Conservation (phyloP, 1,284 basidiomycete species). For the Megacollybia platyphylla region DNA sequence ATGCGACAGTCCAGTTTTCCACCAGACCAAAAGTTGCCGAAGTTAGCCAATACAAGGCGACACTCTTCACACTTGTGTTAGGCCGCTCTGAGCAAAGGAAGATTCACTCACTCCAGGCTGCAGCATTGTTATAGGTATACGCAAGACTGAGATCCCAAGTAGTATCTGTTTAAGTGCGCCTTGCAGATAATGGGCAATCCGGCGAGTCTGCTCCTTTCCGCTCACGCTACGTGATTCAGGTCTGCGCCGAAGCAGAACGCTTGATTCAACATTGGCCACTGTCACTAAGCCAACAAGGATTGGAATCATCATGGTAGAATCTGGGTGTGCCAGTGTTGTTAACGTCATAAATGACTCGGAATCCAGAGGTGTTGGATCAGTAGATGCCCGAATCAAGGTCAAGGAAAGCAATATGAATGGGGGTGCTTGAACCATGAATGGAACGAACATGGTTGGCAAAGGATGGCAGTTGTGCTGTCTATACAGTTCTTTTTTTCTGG, state of each 20-base stretch:
- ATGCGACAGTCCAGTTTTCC: slow-evolving; percentile 70
- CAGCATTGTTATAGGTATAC: slow-evolving; percentile 67
- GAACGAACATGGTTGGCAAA: slow-evolving; percentile 44
- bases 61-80: slow-evolving; percentile 32
- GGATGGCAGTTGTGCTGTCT: slow-evolving; percentile 46
- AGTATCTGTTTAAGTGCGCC: slow-evolving; percentile 41
- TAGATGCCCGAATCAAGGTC: slow-evolving; percentile 42
- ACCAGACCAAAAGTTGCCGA: slow-evolving; percentile 71
- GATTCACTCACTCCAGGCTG: slow-evolving; percentile 58
- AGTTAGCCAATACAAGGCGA: slow-evolving; percentile 76
- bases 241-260: slow-evolving; percentile 46
- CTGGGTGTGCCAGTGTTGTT: slow-evolving; percentile 55
- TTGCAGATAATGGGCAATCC: slow-evolving; percentile 14
- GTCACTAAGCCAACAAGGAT: slow-evolving; percentile 62
- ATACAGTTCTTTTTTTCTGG: slow-evolving; percentile 46
- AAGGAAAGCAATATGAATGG: slow-evolving; percentile 58
- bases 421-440: slow-evolving; percentile 58
- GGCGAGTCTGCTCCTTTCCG: slow-evolving; percentile 31
- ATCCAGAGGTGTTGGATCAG: slow-evolving; percentile 48
- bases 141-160: slow-evolving; percentile 49
- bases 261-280: slow-evolving; percentile 67
- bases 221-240: slow-evolving; percentile 31
- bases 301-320: slow-evolving; percentile 59
- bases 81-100: neutral
- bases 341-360: slow-evolving; percentile 66